phyloP scores from a whole-genome alignment of 2,329 filamentous ascomycete species.

The Grosmannia clavigera region DNA sequence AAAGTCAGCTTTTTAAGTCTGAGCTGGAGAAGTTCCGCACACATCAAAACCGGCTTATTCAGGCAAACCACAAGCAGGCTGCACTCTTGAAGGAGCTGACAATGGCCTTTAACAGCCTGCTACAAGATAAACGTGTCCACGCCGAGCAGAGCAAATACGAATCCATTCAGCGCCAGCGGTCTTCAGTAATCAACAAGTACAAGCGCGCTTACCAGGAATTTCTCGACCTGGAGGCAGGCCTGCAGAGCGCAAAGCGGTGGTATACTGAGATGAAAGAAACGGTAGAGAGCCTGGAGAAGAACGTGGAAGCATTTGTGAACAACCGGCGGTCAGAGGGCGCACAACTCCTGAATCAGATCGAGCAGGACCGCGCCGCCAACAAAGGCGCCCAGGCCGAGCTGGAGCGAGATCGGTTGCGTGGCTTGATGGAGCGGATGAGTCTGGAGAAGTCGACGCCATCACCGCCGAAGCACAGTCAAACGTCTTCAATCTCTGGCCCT shows the following conservation, averaged over 20 bases:
- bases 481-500: slow-evolving; percentile 15
- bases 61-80: slow-evolving; percentile 91
- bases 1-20: slow-evolving; percentile 82
- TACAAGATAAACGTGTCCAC: slow-evolving; percentile 88
- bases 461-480: slow-evolving; percentile 18
- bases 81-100: slow-evolving; percentile 92
- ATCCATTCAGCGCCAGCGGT: slow-evolving; percentile 68
- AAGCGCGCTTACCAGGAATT: slow-evolving; percentile 89
- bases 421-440: slow-evolving; percentile 91
- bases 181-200: slow-evolving; percentile 72
- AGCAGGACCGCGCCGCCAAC: slow-evolving; percentile 57
- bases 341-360: slow-evolving; percentile 78
- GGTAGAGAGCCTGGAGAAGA: slow-evolving; percentile 82
- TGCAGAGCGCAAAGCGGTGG: slow-evolving; percentile 82
- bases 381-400: slow-evolving; percentile 56
- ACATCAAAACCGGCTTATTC: slow-evolving; percentile 79
- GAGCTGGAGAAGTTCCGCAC: slow-evolving; percentile 96
- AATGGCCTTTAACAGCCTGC: slow-evolving; percentile 67
- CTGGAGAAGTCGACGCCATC: slow-evolving; percentile 51
- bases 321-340: slow-evolving; percentile 86
- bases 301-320: slow-evolving; percentile 93
- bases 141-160: slow-evolving; percentile 96
- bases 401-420: slow-evolving; percentile 74
- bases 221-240: slow-evolving; percentile 72
- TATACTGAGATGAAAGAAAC: slow-evolving; percentile 95